These are phyloP conservation scores for Coemansia sp. DNA, from an alignment of 192 early-diverging fungal genomes.

Conservation along the genomic window DNA sequence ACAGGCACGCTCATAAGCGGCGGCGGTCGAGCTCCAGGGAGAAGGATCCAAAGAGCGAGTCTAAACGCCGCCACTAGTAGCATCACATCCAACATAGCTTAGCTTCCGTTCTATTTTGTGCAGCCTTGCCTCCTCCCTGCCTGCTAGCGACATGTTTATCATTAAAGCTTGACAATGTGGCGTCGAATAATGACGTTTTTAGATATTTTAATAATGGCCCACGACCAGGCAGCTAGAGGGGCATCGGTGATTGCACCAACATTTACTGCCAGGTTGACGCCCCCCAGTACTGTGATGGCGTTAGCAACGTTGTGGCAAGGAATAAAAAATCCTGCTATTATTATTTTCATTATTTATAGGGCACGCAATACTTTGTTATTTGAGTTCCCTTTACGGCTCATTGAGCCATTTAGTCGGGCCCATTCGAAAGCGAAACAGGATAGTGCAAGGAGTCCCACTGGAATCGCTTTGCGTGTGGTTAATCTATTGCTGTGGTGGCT, in stretches of 20 bases:
- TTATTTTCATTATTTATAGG: not conserved
- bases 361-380: too few relatives aligned
- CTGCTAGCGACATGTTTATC: not conserved
- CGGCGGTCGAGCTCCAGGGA: constrained; percentile 48
- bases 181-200: not conserved
- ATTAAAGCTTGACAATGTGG: not conserved
- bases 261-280: not conserved
- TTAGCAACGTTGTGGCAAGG: not conserved
- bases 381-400: not conserved
- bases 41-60: constrained; percentile 32
- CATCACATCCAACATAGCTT: too few relatives aligned
- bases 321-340: not conserved
- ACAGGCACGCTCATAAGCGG: constrained; percentile 36
- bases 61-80: constrained; percentile 45
- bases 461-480: too few relatives aligned
- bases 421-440: too few relatives aligned
- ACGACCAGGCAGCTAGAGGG: too few relatives aligned
- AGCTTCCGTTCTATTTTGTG: too few relatives aligned
- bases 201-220: not conserved
- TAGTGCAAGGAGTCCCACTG: too few relatives aligned
- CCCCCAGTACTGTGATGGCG: not conserved
- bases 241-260: not conserved
- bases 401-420: too few relatives aligned
- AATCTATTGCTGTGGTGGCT: too few relatives aligned
- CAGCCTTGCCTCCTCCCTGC: too few relatives aligned